Base-by-base conservation (phyloP, 2,329 filamentous ascomycete species). In the Fusarium sp. region DNA sequence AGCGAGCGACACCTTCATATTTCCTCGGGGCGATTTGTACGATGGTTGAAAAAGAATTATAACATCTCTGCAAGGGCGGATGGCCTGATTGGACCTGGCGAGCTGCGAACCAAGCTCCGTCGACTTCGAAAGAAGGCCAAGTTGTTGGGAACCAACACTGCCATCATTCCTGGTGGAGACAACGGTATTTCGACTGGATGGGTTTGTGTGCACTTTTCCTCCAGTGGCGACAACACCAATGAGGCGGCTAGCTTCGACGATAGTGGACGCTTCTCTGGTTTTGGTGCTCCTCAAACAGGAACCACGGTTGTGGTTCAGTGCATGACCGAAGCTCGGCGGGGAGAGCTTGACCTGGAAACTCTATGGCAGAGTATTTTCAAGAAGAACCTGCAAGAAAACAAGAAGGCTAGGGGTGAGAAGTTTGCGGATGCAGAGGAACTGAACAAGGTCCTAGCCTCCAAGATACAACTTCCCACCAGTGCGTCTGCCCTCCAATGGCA, bases 1-100 rank as follows among this genome's bases (percentile, higher is more conserved):
- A 97, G 94, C 78, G 94, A 98, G 82, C 95, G 96, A 62, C 96
- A 99, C 84, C 86, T 99, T 38, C 96, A 98, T 79, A 93, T 98
- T 24, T 94, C 94, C 1, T 94, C 95, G 0, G 95, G 97, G 79
- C 91, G 94, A n/a, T 89, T 98, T 29, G 94, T 95, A 73, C 90
- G 96, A 67, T 98, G 94, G 93, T 85, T 98, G 52, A 89, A 95
- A 62, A 91, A 89, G 47, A 89, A 91, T 14, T 90, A 94, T 82
- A 91, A 91, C 64, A 84, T 98, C 40, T 85, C 88, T 3, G 94
- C 96, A 1, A 89, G 91, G 75, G 95, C 96, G 0, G 96, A 98
- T 80, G 96, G 96, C 0, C 84, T 98, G 47, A 88, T 99, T 66
- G 96, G 96, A 1, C 90, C 95, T 34, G 96, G 97, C 74, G 95